These are phyloP conservation scores for Pseudohalonectria lignicola DNA, from an alignment of 2,329 filamentous ascomycete genomes.

Conservation along the genomic window DNA sequence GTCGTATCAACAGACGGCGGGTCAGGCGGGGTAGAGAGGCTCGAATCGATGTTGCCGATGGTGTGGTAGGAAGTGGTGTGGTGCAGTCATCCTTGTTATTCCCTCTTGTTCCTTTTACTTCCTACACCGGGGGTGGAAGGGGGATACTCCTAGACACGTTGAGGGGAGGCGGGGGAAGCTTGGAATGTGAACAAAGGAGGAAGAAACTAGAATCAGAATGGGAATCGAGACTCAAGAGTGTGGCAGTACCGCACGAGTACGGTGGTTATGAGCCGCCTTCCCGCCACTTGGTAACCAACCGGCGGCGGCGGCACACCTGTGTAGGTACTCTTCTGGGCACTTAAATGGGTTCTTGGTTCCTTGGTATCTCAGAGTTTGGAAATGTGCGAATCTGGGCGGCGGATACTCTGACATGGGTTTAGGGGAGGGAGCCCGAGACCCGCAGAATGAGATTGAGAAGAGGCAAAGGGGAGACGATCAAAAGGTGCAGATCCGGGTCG, in stretches of 20 bases:
- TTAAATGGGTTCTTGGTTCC: neutral
- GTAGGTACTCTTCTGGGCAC: neutral
- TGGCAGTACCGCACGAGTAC: neutral
- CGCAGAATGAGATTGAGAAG: neutral
- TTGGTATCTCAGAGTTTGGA: neutral
- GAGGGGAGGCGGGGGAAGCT: neutral
- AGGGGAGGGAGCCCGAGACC: no score
- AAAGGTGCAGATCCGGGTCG: no score
- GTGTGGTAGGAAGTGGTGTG: neutral
- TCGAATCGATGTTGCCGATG: neutral
- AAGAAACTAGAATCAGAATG: neutral
- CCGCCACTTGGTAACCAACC: no score
- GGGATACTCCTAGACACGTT: neutral
- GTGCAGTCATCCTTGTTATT: neutral
- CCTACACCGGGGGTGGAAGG: neutral
- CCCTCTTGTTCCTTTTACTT: neutral
- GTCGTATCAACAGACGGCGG: neutral
- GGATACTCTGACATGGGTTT: no score
- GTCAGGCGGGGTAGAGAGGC: neutral
- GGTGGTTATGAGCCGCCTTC: no score
- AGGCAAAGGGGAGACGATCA: no score
- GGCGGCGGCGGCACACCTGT: neutral
- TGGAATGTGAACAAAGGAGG: no score
- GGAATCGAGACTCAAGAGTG: neutral
- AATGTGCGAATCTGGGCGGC: neutral